Evolutionary conservation across 2,329 filamentous ascomycete genomes (phyloP), one percentile per base, ranked within the genome.

Genomic region (Curvularia hawaiiensis): DNA sequence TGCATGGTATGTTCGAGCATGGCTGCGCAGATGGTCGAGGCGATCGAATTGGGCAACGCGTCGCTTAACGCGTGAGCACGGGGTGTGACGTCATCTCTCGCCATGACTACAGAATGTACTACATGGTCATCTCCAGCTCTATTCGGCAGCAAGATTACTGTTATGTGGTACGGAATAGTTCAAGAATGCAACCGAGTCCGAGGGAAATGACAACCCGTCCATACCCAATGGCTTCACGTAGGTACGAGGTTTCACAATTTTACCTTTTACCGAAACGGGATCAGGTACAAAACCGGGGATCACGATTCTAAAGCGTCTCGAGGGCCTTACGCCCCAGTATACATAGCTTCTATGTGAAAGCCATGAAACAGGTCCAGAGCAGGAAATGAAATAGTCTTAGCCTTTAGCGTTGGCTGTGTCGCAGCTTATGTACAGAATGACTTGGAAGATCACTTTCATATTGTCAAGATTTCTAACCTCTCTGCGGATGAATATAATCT

Each of bases 11-110:
- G 11, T 18, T n/a, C 8, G 22, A 26, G 24, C 16, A 18, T 45
- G 12, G 40, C 40, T 24, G 30, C 6, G 38, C n/a, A 46, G 3
- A 31, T 7, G 12, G 31, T 39, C 12, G 11, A 16, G 44, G 39
- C 43, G 11, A 31, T 56, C 7, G 26, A 28, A 28, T 28, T 28
- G 24, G 24, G 20, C 26, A 28, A 48, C 50, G 50, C 54, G 54
- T 54, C 20, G 44, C 31, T 33, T 22, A 20, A 56, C 54, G 54
- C 50, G 44, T 48, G 22, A 38, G 38, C 54, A 56, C 54, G 54
- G 50, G 44, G 50, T 49, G 47, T 56, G 54, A 56, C 54, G 48
- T 56, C 54, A 53, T 41, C 12, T 8, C 12, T 26, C 16, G 16
- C 12, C 18, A 11, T 30, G n/a, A 16, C 18, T 6, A 5, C 16